Evolutionary conservation across 176 grass and related monocot genomes (phyloP).

Genomic region (Oryza glaberrima): DNA sequence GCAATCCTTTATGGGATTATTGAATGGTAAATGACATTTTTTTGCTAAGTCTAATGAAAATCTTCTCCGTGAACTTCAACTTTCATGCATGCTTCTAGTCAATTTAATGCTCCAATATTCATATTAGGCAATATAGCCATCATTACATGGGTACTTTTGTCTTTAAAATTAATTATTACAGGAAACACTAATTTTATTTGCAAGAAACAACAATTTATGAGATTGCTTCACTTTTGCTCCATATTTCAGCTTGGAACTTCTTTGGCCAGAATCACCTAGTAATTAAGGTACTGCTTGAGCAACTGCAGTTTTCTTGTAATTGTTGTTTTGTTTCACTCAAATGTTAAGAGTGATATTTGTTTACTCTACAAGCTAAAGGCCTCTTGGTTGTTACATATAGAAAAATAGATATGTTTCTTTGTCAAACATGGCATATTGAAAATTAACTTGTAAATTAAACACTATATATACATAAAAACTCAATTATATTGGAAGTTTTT

Average conservation of each 20-base stretch:
- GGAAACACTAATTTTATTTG: neutral
- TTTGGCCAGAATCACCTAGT: constrained; percentile 59
- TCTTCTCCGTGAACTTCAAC: neutral
- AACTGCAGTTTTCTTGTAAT: neutral
- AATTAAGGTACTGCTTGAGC: constrained; percentile 53
- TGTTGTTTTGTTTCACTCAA: neutral
- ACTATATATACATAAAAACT: neutral
- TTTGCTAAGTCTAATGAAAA: constrained; percentile 1
- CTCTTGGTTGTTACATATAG: neutral
- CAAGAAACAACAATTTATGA: constrained; percentile 21
- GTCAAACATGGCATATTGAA: neutral
- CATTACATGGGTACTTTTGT: constrained; percentile 1
- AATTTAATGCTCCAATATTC: neutral
- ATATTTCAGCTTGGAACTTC: constrained; percentile 81
- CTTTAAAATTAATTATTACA: constrained; percentile 8
- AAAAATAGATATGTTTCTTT: neutral
- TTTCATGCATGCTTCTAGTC: constrained; percentile 12
- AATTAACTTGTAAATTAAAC: too few species aligned
- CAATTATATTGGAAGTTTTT: neutral
- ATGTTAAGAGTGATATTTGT: neutral
- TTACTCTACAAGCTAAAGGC: neutral
- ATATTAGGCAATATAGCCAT: neutral
- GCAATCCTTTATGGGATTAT: constrained; percentile 56
- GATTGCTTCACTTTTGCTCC: constrained; percentile 35
- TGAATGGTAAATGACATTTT: constrained; percentile 58